A percentile compares a stretch with the other conserved stretches of the same genome.
phyloP scores from a whole-genome alignment of 306 rosid genomes.

The Vigna unguiculata region DNA sequence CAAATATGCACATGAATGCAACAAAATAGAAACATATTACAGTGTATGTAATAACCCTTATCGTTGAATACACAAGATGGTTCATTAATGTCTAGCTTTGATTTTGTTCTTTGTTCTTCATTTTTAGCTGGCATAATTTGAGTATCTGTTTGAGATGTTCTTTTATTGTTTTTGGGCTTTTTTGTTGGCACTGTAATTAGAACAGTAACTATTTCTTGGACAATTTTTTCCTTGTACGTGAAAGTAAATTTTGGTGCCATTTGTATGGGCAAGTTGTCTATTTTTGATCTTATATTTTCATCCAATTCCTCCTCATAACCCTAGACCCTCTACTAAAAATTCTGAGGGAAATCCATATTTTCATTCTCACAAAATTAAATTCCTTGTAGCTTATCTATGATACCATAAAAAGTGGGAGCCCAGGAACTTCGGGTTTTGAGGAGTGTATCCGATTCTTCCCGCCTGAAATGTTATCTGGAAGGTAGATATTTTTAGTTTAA shows the following conservation, averaged over 20 bases:
- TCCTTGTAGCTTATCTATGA: constrained; percentile 88
- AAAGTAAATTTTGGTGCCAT: constrained; percentile 9
- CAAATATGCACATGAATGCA: no score
- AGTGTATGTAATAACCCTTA: no score
- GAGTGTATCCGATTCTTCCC: constrained; percentile 93
- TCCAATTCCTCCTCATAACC: constrained; percentile 28
- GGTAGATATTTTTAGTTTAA: constrained; percentile 55
- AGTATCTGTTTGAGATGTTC: no score
- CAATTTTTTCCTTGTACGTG: constrained; percentile 1
- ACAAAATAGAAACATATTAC: no score
- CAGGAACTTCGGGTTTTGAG: constrained; percentile 97
- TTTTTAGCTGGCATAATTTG: no score
- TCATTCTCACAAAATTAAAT: constrained; percentile 44
- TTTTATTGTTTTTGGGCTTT: no score
- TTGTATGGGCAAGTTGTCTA: constrained; percentile 4
- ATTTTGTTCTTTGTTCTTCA: no score
- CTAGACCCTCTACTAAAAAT: constrained; percentile 10
- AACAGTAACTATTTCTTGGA: constrained; percentile 1
- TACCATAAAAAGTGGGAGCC: constrained; percentile 78
- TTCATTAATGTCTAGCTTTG: no score
- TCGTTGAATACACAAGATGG: no score
- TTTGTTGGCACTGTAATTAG: no score
- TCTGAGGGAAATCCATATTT: constrained; percentile 31
- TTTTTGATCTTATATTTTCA: constrained; percentile 4
- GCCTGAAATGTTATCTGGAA: constrained; percentile 89